These are phyloP conservation scores for Cydonia oblonga DNA, from an alignment of 331 rosid genomes.

Conservation along the genomic window DNA sequence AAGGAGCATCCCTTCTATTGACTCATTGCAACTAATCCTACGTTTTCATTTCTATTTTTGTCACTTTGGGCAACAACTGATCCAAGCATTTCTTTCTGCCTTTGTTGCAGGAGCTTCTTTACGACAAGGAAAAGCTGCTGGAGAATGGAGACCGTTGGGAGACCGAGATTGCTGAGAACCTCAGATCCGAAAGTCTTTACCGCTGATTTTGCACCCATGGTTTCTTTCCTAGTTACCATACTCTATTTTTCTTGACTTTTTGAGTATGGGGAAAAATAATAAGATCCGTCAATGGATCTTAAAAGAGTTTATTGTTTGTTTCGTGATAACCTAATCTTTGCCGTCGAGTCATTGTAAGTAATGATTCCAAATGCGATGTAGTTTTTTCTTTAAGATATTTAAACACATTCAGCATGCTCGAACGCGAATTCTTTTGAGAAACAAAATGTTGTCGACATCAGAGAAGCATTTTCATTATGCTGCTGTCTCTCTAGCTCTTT, in stretches of 20 bases:
- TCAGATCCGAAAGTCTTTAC: conserved; percentile 92
- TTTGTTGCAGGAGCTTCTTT: conserved; percentile 74
- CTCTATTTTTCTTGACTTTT: conserved; percentile 5
- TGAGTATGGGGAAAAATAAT: conserved; percentile 18
- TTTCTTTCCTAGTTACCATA: conserved; percentile 5
- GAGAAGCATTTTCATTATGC: neutral
- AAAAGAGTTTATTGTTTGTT: conserved; percentile 3
- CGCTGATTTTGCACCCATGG: conserved; percentile 40
- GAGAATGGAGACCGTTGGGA: conserved; percentile 99
- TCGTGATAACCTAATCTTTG: neutral
- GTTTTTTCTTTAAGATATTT: neutral
- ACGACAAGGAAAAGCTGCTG: conserved; percentile 97
- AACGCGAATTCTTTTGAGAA: neutral
- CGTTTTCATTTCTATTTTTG: neutral
- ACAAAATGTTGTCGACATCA: neutral
- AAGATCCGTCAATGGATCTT: conserved; percentile 14
- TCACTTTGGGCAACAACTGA: neutral
- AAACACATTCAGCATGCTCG: neutral
- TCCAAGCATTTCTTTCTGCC: neutral
- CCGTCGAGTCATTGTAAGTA: neutral
- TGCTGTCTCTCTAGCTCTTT: neutral
- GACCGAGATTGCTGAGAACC: conserved; percentile 94
- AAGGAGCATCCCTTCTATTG: neutral
- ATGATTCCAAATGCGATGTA: neutral
- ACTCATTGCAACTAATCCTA: neutral